Percentiles rank a stretch among this genome's conserved stretches.
Evolutionary conservation across 1,284 basidiomycete species (phyloP).

Genomic region (Rhodotorula glutinis): DNA sequence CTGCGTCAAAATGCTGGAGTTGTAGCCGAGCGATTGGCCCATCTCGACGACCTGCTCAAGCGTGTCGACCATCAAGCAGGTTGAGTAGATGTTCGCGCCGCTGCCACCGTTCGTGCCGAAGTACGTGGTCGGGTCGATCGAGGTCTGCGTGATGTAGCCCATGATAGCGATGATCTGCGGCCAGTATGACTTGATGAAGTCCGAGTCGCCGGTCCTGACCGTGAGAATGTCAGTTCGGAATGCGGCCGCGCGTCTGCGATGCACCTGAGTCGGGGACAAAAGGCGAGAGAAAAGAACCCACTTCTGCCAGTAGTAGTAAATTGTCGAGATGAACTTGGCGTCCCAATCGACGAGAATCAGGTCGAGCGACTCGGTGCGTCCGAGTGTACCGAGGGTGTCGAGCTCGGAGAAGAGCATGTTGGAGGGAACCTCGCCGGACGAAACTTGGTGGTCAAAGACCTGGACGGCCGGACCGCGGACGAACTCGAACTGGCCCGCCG

Average conservation of each 20-base stretch:
- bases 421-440: not conserved
- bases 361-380: not conserved
- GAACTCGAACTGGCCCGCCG: slow-evolving; percentile 5
- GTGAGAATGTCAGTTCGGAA: too few species aligned
- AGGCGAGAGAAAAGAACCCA: not conserved
- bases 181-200: slow-evolving; percentile 12
- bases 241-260: too few species aligned
- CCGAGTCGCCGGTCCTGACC: slow-evolving; percentile 13
- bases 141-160: slow-evolving; percentile 6
- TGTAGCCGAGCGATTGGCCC: slow-evolving; percentile 4
- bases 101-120: slow-evolving; percentile 5
- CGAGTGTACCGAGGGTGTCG: slow-evolving; percentile 1
- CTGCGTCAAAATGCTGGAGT: not conserved
- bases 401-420: slow-evolving; percentile 9
- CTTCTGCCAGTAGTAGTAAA: slow-evolving; percentile 14
- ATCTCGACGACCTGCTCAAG: slow-evolving; percentile 14
- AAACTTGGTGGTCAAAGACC: slow-evolving; percentile 1
- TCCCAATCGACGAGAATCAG: slow-evolving; percentile 2
- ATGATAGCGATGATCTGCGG: slow-evolving; percentile 1
- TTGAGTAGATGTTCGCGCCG: slow-evolving; percentile 4
- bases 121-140: slow-evolving; percentile 10
- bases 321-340: slow-evolving; percentile 4
- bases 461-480: slow-evolving; percentile 6
- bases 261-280: not conserved
- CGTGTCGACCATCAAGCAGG: slow-evolving; percentile 7